These are phyloP conservation scores for Glycine tomentella DNA, from an alignment of 306 rosid genomes.

Conservation along the genomic window DNA sequence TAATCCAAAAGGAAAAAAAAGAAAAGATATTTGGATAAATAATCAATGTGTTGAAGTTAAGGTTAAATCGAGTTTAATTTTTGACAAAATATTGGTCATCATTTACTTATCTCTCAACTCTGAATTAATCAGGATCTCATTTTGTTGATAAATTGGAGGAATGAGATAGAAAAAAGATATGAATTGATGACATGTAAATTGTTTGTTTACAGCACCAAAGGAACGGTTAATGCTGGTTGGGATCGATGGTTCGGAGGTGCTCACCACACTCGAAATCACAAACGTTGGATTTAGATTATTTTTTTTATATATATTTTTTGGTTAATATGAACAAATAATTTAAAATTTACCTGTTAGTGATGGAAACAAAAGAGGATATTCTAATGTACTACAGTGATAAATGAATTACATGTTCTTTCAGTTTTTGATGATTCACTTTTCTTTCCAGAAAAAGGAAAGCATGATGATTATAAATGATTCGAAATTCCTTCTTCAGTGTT, in stretches of 20 bases:
- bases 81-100: no score
- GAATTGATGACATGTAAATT: conserved; percentile 9
- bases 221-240: conserved; percentile 67
- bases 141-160: no score
- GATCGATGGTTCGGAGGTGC: conserved; percentile 90
- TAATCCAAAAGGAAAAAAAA: background rate
- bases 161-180: background rate
- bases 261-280: conserved; percentile 64
- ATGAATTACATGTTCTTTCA: conserved; percentile 6
- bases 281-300: conserved; percentile 71
- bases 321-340: conserved; percentile 11
- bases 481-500: background rate
- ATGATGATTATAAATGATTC: background rate
- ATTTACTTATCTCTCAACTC: no score
- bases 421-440: background rate
- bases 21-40: background rate
- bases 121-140: no score
- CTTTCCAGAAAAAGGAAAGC: background rate
- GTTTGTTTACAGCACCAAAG: conserved; percentile 56
- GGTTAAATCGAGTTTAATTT: no score
- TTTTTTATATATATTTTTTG: background rate
- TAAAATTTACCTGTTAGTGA: conserved; percentile 17
- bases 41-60: no score
- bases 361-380: background rate
- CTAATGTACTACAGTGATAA: background rate